phyloP scores from a whole-genome alignment of 2,329 filamentous ascomycete species.

The Pseudogymnoascus pannorum region DNA sequence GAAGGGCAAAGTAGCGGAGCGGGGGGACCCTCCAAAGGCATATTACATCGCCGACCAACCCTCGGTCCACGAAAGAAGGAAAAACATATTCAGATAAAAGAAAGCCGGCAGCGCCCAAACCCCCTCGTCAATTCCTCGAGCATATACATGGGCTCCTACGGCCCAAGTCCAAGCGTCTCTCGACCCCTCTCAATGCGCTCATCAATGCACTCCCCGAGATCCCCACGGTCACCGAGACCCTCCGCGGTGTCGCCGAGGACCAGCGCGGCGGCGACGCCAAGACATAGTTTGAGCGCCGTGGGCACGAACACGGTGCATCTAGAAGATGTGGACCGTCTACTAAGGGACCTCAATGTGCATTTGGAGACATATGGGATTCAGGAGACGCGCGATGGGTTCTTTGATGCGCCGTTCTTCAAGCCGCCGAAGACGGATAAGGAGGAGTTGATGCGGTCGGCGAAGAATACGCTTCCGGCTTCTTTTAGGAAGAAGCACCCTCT shows the following conservation, averaged over 20 bases:
- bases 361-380: conserved; percentile 37
- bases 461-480: conserved; percentile 38
- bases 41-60: conserved; percentile 17
- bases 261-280: not conserved
- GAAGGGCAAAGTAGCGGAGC: not conserved
- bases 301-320: not conserved
- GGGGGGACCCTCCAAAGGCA: conserved; percentile 11
- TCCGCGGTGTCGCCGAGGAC: not conserved
- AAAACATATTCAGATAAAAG: conserved; percentile 24
- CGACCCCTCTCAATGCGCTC: conserved; percentile 17
- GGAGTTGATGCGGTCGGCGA: conserved; percentile 35
- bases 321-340: conserved; percentile 23
- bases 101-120: conserved; percentile 16
- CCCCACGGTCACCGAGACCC: not conserved
- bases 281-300: not conserved
- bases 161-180: conserved; percentile 22
- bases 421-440: conserved; percentile 33
- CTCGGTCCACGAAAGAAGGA: conserved; percentile 10
- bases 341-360: conserved; percentile 29
- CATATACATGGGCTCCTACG: conserved; percentile 30
- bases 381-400: conserved; percentile 37
- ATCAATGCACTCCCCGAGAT: conserved; percentile 16
- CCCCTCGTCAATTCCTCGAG: conserved; percentile 20
- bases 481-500: conserved; percentile 39
- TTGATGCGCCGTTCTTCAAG: conserved; percentile 36